Percentiles rank a stretch among this genome's conserved stretches.
These are phyloP conservation scores for Musa itinerans DNA, from an alignment of 176 grass and related monocot species.

Conservation along the genomic window DNA sequence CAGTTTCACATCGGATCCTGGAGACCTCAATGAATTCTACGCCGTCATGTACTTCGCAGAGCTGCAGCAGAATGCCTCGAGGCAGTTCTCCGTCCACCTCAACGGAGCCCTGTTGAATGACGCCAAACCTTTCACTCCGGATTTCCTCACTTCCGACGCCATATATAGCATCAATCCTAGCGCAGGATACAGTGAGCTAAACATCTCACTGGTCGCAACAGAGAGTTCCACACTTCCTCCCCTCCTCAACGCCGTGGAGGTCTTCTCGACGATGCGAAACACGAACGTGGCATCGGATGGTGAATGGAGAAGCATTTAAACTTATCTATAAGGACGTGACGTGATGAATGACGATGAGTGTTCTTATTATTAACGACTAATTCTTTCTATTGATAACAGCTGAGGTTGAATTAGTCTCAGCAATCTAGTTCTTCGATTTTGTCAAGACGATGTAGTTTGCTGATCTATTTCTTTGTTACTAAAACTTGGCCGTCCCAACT, in stretches of 20 bases:
- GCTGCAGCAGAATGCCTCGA: neutral
- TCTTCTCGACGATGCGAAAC: neutral
- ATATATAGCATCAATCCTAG: neutral
- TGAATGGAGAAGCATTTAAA: too few relatives aligned
- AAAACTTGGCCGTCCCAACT: too few relatives aligned
- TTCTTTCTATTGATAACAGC: too few relatives aligned
- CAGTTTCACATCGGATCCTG: neutral
- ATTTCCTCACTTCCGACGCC: neutral
- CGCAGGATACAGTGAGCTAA: neutral
- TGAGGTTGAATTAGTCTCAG: too few relatives aligned
- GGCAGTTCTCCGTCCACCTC: neutral
- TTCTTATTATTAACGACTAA: too few relatives aligned
- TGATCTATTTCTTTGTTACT: too few relatives aligned
- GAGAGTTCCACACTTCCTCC: neutral
- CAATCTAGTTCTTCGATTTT: too few relatives aligned
- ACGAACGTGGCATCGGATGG: neutral
- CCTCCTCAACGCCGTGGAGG: slow-evolving; percentile 7
- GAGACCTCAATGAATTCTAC: neutral
- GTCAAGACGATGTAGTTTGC: too few relatives aligned
- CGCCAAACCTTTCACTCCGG: neutral
- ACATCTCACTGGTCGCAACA: neutral
- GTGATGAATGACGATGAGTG: too few relatives aligned
- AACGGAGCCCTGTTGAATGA: neutral
- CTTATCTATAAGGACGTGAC: too few relatives aligned
- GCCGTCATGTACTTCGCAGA: neutral